Evolutionary conservation across 1,284 basidiomycete species (phyloP), one percentile per base, ranked within the genome.

Genomic region (Cutaneotrichosporon spelunceum): DNA sequence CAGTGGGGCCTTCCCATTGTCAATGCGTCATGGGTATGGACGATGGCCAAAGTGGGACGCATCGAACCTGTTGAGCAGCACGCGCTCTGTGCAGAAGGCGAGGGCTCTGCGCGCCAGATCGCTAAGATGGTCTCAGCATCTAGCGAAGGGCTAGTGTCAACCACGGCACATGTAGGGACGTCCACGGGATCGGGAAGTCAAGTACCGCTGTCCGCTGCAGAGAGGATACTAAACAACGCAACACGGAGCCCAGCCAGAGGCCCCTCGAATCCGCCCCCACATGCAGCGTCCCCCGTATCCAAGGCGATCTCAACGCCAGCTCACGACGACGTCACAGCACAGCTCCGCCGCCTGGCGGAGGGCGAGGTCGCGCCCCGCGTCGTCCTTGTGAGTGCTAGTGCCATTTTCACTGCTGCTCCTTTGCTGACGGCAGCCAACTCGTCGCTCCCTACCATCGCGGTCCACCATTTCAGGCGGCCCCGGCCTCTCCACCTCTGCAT

Each of bases 1-100:
- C 71, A 73, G 56, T 77, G 76, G 76, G 72, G 73, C 1, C 62
- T 76, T 3, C 63, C 62, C 10, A 68, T 74, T 3, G 67, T 78
- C 42, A 62, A 64, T 9, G 66, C 74, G 7, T 66, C 64, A 16
- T 79, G 76, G 76, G 53, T 79, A 33, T 64, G 73, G 45, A 63
- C 65, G 0, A 73, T 74, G 64, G 78, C 63, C 5, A 39, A 60
- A 27, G 66, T 64, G 8, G 76, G 76, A 9, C 39, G 45, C n/a
- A 30, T 74, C 19, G 66, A 65, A 29, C 62, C 66, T 3, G 65
- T 63, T 10, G 66, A 64, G 27, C 62, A 63, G 21, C 67, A 73
- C 58, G 61, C 60, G 8, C 62, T 65, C 53, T 27, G 33, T 19
- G 44, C 27, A 11, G 54, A 34, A 24, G 29, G 45, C 16, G 53